Base-by-base conservation (phyloP, 306 rosid species). In the Cucurbita argyrosperma region DNA sequence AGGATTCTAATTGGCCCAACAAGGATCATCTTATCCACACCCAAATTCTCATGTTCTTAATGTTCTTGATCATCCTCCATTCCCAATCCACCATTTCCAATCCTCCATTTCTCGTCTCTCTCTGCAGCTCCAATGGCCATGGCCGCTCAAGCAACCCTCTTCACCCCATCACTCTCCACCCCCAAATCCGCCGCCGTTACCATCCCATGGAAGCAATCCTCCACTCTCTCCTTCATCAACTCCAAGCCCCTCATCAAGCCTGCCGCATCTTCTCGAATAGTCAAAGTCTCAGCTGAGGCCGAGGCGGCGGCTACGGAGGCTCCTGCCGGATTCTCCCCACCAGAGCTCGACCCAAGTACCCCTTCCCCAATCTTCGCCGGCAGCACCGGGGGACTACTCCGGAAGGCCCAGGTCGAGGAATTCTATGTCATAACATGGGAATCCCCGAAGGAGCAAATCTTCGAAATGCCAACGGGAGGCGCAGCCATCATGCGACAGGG, bases 381-480 rank as follows among this genome's bases (percentile, higher is more conserved):
- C 4, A 91, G 97, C 91, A 95, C 99, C 0, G 99, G 97, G 0
- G 99, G 99, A 7, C 69, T 95, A 7, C 72, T 95, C 67, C 76
- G 99, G 0, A 95, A 95, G 78, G 99, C 99, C 72, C 99, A 95
- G 46, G 92, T 89, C 0, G 99, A 95, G 75, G 99, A 95, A 77
- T 95, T 95, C 81, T 91, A 95, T 64, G 99, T 89, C 0, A 95
- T 95, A 64, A 95, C 97, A 10, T 95, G 97, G 99, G 96, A 89
- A 0, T 89, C 96, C 0, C 91, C 97, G 0, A 95, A 95, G 71
- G 99, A 94, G 76, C 99, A 94, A 77, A 88, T 94, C 61, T 94
- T 94, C 68, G 99, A 94, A 84, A 94, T 94, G 99, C 97, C 97
- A 5, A 94, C 99, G 0, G 99, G 99, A 0, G 99, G 99, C 23